Evolutionary conservation across 2,329 filamentous ascomycete genomes (phyloP).

Genomic region (Aspergillus hortae): DNA sequence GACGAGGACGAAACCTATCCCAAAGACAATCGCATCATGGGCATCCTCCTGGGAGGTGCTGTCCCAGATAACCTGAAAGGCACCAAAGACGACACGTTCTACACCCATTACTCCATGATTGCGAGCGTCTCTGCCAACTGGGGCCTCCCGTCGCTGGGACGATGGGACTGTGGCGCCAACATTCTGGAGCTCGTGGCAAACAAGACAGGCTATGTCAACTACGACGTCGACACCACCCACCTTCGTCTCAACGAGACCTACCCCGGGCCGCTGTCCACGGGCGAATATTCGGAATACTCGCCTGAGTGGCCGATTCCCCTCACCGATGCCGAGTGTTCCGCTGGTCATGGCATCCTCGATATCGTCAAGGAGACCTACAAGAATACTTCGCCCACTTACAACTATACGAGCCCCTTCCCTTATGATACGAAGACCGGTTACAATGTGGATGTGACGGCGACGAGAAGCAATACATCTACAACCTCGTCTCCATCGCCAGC

Average conservation of each 20-base stretch:
- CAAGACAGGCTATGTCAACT: constrained; percentile 55
- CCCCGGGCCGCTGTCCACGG: constrained; percentile 42
- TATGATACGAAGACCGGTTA: constrained; percentile 23
- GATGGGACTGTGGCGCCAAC: constrained; percentile 70
- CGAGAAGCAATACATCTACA: constrained; percentile 10
- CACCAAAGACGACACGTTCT: constrained; percentile 66
- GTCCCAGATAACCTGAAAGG: constrained; percentile 62
- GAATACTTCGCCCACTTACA: constrained; percentile 26
- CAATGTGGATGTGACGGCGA: constrained; percentile 28
- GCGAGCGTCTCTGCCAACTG: constrained; percentile 68
- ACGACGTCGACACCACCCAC: constrained; percentile 36
- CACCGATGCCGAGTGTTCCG: constrained; percentile 28
- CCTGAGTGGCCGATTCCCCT: constrained; percentile 28
- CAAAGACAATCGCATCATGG: constrained; percentile 65
- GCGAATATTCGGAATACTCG: constrained; percentile 24
- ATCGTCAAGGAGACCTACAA: constrained; percentile 32
- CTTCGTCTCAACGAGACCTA: constrained; percentile 55
- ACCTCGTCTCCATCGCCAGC: constrained; percentile 10
- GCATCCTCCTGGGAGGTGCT: constrained; percentile 71
- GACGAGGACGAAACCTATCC: constrained; percentile 73
- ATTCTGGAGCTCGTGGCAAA: constrained; percentile 61
- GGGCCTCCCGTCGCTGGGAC: constrained; percentile 65
- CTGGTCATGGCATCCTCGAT: constrained; percentile 33
- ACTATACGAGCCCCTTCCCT: constrained; percentile 35
- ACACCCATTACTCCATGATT: constrained; percentile 69